Evolutionary conservation across 306 rosid species (phyloP).

Genomic region (Lithocarpus polystachyus): DNA sequence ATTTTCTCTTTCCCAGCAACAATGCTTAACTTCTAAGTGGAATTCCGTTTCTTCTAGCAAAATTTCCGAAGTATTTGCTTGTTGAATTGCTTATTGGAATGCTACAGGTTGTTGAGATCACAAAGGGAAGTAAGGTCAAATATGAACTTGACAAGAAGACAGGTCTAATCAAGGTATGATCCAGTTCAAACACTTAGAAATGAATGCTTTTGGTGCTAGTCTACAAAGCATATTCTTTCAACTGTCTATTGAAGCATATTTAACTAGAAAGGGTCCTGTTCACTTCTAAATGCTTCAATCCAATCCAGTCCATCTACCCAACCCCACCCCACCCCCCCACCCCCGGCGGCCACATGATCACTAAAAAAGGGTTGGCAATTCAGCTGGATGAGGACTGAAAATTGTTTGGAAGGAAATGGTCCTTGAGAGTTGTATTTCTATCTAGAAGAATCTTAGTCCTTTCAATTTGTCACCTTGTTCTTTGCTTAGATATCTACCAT

Average conservation of each 20-base stretch:
- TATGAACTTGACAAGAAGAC: conserved; percentile 97
- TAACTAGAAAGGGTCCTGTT: background rate
- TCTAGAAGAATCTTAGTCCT: background rate
- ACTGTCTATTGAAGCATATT: background rate
- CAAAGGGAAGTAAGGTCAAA: conserved; percentile 95
- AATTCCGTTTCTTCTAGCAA: background rate
- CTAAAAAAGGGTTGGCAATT: background rate
- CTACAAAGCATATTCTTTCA: background rate
- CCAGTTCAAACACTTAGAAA: background rate
- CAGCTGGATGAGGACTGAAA: background rate
- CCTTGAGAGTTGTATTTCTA: background rate
- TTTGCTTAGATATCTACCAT: conserved; percentile 9
- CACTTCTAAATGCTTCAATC: background rate
- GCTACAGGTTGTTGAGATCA: conserved; percentile 84
- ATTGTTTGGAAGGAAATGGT: background rate
- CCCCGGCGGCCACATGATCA: background rate
- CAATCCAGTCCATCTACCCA: background rate
- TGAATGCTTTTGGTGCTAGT: background rate
- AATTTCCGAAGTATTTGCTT: conserved; percentile 8
- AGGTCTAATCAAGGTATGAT: conserved; percentile 81
- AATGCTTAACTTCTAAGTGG: background rate
- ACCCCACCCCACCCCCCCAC: background rate
- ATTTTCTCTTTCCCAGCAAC: background rate
- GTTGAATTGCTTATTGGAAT: conserved; percentile 30
- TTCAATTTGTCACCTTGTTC: conserved; percentile 1